Evolutionary conservation across 2,329 filamentous ascomycete genomes (phyloP), one percentile per base, ranked within the genome.

Genomic region (Monosporascus sp.): DNA sequence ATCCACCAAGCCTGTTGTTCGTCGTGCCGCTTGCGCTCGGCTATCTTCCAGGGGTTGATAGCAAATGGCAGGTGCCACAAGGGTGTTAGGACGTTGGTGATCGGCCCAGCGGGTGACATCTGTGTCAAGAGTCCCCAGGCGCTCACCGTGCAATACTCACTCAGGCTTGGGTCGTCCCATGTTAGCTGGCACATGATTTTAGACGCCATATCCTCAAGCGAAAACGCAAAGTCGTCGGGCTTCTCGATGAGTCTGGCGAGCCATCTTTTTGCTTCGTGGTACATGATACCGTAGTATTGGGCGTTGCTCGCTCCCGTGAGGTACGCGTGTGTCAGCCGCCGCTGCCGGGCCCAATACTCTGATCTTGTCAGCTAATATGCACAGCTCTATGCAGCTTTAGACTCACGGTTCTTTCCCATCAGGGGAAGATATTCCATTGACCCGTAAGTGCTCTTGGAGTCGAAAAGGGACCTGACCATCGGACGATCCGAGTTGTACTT

Each of bases 111-210:
- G 0, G 79, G 79, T 1, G 78, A 81, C 78, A 82, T 82, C 51
- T 81, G 78, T 5, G 73, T 80, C 17, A 82, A 67, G 1, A 81
- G 68, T n/a, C 78, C 78, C 78, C 78, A 81, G 2, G 79, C 79
- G 55, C 74, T 77, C 48, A 73, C 73, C 9, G 73, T 78, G 55
- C 75, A 74, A 56, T 76, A 72, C 50, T 73, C 67, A 63, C 77
- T 80, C 40, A 78, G 61, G 43, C 65, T 68, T 7, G 74, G 70
- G 51, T 81, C 76, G 54, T 80, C 79, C 78, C 78, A 81, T 16
- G 77, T 77, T 45, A 81, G 61, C 50, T 74, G 70, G 49, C 74
- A 78, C 76, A 81, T 80, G 52, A 82, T 72, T 63, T 81, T 81
- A n/a, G 79, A 77, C 17, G 77, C 73, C 77, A 81, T 79, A 57